These are phyloP conservation scores for Pythium coloratum DNA, from an alignment of 352 stramenopile genomes.

Conservation along the genomic window DNA sequence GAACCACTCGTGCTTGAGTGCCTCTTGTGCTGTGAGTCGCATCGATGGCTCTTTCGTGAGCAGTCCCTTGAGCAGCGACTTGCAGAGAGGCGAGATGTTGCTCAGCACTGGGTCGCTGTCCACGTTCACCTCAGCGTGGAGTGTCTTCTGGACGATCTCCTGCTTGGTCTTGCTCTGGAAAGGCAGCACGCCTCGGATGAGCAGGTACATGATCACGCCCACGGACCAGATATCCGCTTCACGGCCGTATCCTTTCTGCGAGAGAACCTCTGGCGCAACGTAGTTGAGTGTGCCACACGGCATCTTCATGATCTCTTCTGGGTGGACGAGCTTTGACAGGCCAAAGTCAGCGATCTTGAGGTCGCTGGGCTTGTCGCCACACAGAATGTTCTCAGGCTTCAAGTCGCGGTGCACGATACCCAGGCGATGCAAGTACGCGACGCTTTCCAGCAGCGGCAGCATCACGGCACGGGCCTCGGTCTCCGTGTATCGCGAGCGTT, in stretches of 20 bases:
- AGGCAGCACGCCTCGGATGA: constrained; percentile 86
- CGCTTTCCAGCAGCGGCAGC: constrained; percentile 84
- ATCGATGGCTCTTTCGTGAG: constrained; percentile 83
- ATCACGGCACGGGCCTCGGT: constrained; percentile 87
- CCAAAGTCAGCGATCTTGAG: constrained; percentile 93
- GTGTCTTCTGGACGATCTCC: constrained; percentile 92
- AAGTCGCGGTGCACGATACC: constrained; percentile 91
- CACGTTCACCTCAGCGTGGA: constrained; percentile 84
- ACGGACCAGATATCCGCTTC: constrained; percentile 93
- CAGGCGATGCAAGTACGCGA: constrained; percentile 90
- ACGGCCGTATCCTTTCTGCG: constrained; percentile 84
- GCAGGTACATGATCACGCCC: constrained; percentile 92
- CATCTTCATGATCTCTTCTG: constrained; percentile 93
- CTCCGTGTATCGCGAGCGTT: constrained; percentile 85
- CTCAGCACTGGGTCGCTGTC: constrained; percentile 60
- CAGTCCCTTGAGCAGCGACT: constrained; percentile 72
- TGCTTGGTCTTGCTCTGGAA: constrained; percentile 92
- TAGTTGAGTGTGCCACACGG: constrained; percentile 93
- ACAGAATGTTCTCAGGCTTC: constrained; percentile 90
- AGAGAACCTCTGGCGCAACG: constrained; percentile 92
- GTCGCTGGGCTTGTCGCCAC: constrained; percentile 82
- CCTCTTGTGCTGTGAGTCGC: constrained; percentile 78
- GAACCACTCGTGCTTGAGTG: constrained; percentile 87
- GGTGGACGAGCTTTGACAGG: constrained; percentile 91
- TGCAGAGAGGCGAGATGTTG: constrained; percentile 56